Conservation (phyloP, 176 grass and related monocot genomes). For the Oropetium thomaeum region DNA sequence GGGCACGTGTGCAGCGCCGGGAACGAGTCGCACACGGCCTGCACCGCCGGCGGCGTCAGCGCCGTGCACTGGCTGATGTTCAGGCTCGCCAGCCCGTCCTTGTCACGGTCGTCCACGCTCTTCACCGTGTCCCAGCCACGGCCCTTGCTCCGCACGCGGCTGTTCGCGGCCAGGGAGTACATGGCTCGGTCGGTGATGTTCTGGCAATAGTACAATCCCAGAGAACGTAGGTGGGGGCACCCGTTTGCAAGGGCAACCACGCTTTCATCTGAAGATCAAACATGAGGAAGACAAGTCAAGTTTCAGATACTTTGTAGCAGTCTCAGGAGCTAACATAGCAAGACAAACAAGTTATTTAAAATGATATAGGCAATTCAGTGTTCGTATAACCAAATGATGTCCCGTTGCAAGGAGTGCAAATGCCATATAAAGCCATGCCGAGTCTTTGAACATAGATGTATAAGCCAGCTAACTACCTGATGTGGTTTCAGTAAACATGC, state of each 20-base stretch:
- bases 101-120: background rate
- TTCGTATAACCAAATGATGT: background rate
- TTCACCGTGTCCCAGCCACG: constrained; percentile 26
- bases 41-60: constrained; percentile 75
- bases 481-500: background rate
- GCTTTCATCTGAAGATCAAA: constrained; percentile 58
- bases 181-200: constrained; percentile 89
- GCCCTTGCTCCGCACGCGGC: constrained; percentile 40
- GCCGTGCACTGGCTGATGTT: constrained; percentile 96
- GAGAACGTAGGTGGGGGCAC: constrained; percentile 58
- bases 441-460: background rate
- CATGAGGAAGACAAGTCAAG: background rate
- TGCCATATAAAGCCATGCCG: background rate
- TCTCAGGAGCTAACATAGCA: background rate
- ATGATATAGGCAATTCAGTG: too few relatives aligned
- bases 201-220: constrained; percentile 89
- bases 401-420: background rate
- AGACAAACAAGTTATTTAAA: background rate
- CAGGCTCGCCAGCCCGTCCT: constrained; percentile 60
- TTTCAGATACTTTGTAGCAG: background rate
- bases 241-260: constrained; percentile 64
- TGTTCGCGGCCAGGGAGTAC: constrained; percentile 80
- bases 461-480: background rate
- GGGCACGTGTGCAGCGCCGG: constrained; percentile 81
- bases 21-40: constrained; percentile 82